Evolutionary conservation across 23 red algal species (phyloP), one percentile per base, ranked within the genome.

Genomic region (Gracilaria domingensis): DNA sequence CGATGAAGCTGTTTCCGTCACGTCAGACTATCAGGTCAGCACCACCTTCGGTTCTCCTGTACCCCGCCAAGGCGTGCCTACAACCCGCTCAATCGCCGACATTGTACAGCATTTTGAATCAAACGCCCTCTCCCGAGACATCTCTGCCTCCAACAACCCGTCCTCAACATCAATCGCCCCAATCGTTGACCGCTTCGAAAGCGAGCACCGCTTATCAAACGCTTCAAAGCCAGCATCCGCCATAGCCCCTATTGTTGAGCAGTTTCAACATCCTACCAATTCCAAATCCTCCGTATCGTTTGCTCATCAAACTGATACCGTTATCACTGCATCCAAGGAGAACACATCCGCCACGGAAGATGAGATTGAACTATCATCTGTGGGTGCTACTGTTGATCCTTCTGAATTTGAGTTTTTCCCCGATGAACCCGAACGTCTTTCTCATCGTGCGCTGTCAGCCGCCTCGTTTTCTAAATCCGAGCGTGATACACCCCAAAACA

Each of bases 81-180:
- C 47, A 21, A 65, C 81, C 37, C 81, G 57, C 23, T 69, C 81
- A 4, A 85, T 85, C 81, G 81, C 81, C 81, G 59, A 65, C 42
- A 85, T 69, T 85, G 81, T 85, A 14, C 81, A 85, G 56, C 81
- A 85, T 69, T 85, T 85, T 38, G 81, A 85, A 85, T 85, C 81
- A 24, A 77, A 45, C 45, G 26, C 45, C 8, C n/a, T 51, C 12
- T 45, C 45, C 14, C 39, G 30, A 24, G 72, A 50, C 21, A 17
- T 9, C 64, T 34, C 64, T 2, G 3, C 26, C 33, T 8, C 26
- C 9, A 45, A 49, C 26, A 40, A 77, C 17, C 42, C 69, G 17
- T 40, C 72, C 3, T 49, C 38, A 49, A 12, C 40, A 50, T 51
- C 72, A 28, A 50, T 77, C 38, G 42, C 72, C 13, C 72, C 72